phyloP scores from a whole-genome alignment of 2,329 filamentous ascomycete species.

The Penicillium sp. region DNA sequence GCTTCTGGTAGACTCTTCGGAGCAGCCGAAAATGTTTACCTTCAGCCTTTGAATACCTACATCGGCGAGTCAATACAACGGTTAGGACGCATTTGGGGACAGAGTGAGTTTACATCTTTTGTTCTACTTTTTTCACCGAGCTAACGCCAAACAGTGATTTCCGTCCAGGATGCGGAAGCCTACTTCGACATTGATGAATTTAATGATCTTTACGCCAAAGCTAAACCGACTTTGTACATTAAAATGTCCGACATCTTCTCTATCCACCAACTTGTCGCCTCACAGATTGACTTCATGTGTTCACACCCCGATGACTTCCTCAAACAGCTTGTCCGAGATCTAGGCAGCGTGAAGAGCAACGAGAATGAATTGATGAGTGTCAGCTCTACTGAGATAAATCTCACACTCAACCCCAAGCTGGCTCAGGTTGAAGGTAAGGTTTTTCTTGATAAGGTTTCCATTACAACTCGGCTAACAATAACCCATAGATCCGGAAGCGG shows the following conservation, averaged over 20 bases:
- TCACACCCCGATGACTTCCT: constrained; percentile 81
- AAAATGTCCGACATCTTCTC: constrained; percentile 98
- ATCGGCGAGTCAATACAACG: constrained; percentile 81
- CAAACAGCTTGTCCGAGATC: constrained; percentile 86
- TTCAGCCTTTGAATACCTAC: constrained; percentile 92
- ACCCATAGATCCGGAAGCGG: constrained; percentile 76
- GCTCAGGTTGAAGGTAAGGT: constrained; percentile 72
- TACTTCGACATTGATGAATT: constrained; percentile 99
- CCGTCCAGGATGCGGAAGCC: constrained; percentile 79
- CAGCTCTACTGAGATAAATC: constrained; percentile 82
- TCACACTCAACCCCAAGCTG: constrained; percentile 86
- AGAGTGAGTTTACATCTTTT: constrained; percentile 47
- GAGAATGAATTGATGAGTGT: constrained; percentile 89
- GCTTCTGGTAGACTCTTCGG: constrained; percentile 87
- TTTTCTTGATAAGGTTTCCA: not conserved
- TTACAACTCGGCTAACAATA: not conserved
- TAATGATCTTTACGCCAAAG: constrained; percentile 95
- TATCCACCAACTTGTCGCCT: constrained; percentile 83
- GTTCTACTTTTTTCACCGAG: not conserved
- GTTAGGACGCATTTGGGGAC: constrained; percentile 71
- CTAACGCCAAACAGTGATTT: constrained; percentile 62
- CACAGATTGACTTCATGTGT: constrained; percentile 75
- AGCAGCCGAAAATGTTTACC: constrained; percentile 88
- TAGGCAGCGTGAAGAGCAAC: constrained; percentile 94
- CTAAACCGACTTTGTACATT: constrained; percentile 97